Evolutionary conservation across 192 early-diverging fungal genomes (phyloP).

Genomic region (Backusella morwellensis): DNA sequence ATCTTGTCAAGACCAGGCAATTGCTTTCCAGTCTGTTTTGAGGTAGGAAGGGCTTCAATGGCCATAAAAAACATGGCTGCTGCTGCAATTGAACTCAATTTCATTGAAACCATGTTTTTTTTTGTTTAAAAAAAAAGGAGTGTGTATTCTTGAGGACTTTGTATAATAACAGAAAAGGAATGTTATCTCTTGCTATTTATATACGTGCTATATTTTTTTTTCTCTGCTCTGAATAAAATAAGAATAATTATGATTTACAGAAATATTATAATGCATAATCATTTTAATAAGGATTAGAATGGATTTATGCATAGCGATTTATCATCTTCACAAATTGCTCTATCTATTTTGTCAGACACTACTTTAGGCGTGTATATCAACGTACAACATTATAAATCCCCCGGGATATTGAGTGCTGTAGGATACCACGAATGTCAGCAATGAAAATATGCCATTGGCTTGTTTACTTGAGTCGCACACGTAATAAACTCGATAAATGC

Average conservation of each 20-base stretch:
- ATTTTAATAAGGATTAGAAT: neutral
- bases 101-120: neutral
- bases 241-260: neutral
- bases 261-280: neutral
- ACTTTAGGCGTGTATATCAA: neutral
- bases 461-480: neutral
- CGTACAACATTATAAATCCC: neutral
- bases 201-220: neutral
- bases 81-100: neutral
- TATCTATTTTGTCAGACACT: neutral
- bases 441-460: neutral
- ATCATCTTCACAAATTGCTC: neutral
- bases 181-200: neutral
- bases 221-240: neutral
- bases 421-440: neutral
- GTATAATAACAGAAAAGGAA: neutral
- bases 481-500: neutral
- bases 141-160: neutral
- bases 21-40: neutral
- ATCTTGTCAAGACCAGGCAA: constrained; percentile 25
- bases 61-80: neutral
- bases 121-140: neutral
- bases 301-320: neutral
- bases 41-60: neutral
- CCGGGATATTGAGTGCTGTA: neutral